Evolutionary conservation across 371 early-diverging fungal species (phyloP), one percentile per base, ranked within the genome.

Genomic region (Mucor lusitanicus): DNA sequence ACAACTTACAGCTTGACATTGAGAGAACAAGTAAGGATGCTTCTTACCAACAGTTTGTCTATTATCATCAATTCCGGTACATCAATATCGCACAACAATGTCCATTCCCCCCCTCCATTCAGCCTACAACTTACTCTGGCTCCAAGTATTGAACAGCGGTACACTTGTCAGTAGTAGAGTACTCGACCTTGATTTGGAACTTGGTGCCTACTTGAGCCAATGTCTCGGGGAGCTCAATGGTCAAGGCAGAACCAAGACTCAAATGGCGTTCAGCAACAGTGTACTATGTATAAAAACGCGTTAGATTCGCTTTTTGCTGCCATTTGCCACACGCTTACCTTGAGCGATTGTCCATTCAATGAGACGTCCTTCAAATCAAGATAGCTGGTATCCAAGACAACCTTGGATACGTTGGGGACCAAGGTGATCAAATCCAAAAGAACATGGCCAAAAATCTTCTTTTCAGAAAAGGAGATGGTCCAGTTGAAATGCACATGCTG

Each of bases 21-120:
- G 98, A 32, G 96, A 95, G 79, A 97, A 97, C 65, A 98, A 80
- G 72, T 97, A 99, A 27, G 98, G 97, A 66, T 94, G 85, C 70
- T 89, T 87, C 80, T 96, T 95, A 59, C 98, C 98, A 17, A 92
- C 88, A 11, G 99, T 98, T 84, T 98, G 99, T 66, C 87, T 88
- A 69, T 54, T 88, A 69, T 54, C 6, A 39, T 17, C 17, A 23
- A 32, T 17, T 40, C 7, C 6, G 15, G 19, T 7, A 44, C 9
- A 50, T 56, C 21, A 56, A 19, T 19, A 56, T 28, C 28, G n/a
- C n/a, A n/a, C n/a, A 2, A 30, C n/a, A 33, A 6, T 33, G 3
- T 6, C 6, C 15, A 30, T 46, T 23, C 11, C n/a, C n/a, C n/a
- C n/a, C n/a, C n/a, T n/a, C n/a, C n/a, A n/a, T n/a, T n/a, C n/a